A percentile compares a stretch with the other conserved stretches of the same genome.
These are phyloP conservation scores for Tetrahymena thermophila DNA, from an alignment of 73 alveolate species.

Conservation along the genomic window DNA sequence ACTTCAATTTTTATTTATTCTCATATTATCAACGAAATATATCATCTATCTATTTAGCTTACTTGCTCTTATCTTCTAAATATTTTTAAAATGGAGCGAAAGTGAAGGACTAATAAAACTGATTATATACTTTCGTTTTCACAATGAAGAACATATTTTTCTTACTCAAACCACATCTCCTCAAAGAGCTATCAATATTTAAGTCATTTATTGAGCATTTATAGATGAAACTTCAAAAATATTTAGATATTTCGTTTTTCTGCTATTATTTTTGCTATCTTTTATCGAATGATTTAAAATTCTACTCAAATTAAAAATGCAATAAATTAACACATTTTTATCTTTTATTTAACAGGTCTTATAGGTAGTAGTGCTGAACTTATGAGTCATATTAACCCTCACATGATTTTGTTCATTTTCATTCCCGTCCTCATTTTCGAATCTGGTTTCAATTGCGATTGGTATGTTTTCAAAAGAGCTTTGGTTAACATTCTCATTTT, in stretches of 20 bases:
- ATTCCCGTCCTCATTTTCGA: slow-evolving; percentile 44
- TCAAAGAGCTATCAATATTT: neutral
- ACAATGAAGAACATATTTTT: no score
- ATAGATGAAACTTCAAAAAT: neutral
- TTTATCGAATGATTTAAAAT: no score
- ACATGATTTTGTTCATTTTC: slow-evolving; percentile 25
- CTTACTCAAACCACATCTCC: no score
- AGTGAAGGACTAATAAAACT: neutral
- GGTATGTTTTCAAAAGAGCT: slow-evolving; percentile 42
- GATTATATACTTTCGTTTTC: neutral
- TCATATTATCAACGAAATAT: neutral
- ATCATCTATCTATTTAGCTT: neutral
- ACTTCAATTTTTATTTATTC: neutral
- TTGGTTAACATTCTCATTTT: slow-evolving; percentile 20
- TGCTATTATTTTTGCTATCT: neutral
- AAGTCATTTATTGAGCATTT: neutral
- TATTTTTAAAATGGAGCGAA: neutral
- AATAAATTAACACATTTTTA: neutral
- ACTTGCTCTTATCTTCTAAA: neutral
- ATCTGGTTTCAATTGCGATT: slow-evolving; percentile 46
- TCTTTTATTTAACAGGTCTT: neutral
- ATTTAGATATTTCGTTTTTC: no score
- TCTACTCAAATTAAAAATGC: neutral
- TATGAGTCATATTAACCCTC: slow-evolving; percentile 38
- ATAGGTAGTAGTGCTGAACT: slow-evolving; percentile 31